Evolutionary conservation across 306 rosid species (phyloP).

Genomic region (Prosopis cineraria): DNA sequence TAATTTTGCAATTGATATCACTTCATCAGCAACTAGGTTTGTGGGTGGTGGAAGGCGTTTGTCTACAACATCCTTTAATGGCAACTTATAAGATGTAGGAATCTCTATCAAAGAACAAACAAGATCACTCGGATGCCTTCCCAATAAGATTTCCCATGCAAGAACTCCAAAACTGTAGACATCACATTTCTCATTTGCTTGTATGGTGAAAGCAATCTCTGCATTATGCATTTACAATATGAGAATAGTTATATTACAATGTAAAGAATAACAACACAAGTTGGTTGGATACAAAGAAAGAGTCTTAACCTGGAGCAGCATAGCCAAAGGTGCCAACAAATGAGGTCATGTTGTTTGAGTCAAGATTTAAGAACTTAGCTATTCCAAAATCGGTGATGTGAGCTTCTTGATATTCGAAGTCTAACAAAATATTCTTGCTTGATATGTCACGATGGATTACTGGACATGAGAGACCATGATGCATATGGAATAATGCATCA

Average conservation of each 20-base stretch:
- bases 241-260: too few species aligned
- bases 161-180: constrained; percentile 32
- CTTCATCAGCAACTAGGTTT: background rate
- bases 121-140: constrained; percentile 18
- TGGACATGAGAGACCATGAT: too few species aligned
- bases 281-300: too few species aligned
- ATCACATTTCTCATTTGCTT: constrained; percentile 28
- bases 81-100: too few species aligned
- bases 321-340: constrained; percentile 32
- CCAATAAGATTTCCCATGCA: constrained; percentile 27
- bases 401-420: constrained; percentile 18
- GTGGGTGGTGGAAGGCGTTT: constrained; percentile 15
- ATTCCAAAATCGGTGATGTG: constrained; percentile 31
- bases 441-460: too few species aligned
- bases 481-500: too few species aligned
- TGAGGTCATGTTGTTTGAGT: too few species aligned
- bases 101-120: too few species aligned
- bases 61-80: constrained; percentile 17
- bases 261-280: too few species aligned
- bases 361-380: too few species aligned
- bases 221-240: background rate
- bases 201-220: constrained; percentile 24
- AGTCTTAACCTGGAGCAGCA: constrained; percentile 26
- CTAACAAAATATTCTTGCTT: too few species aligned
- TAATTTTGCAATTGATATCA: background rate